Conservation (phyloP, 2,329 filamentous ascomycete genomes). For the Cordyceps javanica region DNA sequence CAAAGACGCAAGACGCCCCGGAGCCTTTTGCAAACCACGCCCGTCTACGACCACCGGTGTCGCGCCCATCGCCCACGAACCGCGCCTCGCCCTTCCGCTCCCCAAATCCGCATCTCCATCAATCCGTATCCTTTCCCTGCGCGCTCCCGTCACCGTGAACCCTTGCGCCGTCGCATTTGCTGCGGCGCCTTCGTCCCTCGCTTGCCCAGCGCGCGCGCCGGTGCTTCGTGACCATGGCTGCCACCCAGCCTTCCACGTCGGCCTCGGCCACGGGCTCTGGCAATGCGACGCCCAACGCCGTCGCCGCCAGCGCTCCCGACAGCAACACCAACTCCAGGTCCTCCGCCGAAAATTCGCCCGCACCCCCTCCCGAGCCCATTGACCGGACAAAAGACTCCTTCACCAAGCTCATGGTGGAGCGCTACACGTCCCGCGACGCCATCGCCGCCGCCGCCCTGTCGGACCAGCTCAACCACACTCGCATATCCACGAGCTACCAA, state of each 20-base stretch:
- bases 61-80: slow-evolving; percentile 8
- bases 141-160: background rate
- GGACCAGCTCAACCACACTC: slow-evolving; percentile 45
- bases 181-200: slow-evolving; percentile 10
- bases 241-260: slow-evolving; percentile 32
- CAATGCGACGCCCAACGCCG: slow-evolving; percentile 23
- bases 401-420: slow-evolving; percentile 47
- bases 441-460: slow-evolving; percentile 47
- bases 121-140: background rate
- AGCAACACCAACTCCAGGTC: slow-evolving; percentile 22
- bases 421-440: slow-evolving; percentile 48
- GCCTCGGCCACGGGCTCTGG: slow-evolving; percentile 27
- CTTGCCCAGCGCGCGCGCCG: slow-evolving; percentile 18
- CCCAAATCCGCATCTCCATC: background rate
- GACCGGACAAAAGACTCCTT: slow-evolving; percentile 52
- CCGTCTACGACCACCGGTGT: slow-evolving; percentile 5
- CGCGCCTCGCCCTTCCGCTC: background rate
- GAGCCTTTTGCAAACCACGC: slow-evolving; percentile 9
- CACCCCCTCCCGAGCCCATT: slow-evolving; percentile 25
- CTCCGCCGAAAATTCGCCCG: slow-evolving; percentile 9
- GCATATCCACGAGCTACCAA: slow-evolving; percentile 55
- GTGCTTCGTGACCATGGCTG: slow-evolving; percentile 36
- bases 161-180: slow-evolving; percentile 11
- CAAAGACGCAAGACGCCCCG: slow-evolving; percentile 2
- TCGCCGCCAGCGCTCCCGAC: slow-evolving; percentile 16